Evolutionary conservation across 1,284 basidiomycete species (phyloP), one percentile per base, ranked within the genome.

Genomic region (Sanghuangporus weigelae): DNA sequence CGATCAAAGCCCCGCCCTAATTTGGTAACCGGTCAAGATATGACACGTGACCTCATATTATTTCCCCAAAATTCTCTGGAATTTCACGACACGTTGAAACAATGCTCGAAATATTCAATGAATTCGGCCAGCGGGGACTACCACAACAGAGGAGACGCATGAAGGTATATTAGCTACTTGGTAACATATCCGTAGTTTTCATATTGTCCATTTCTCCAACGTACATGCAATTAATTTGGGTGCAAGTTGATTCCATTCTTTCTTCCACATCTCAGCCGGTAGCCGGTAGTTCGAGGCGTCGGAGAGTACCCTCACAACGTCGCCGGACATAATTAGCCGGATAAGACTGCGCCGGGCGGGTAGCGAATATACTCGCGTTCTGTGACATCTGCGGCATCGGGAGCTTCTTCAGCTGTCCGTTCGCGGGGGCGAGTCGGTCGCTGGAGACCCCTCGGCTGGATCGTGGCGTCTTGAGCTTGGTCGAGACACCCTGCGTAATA

Each of bases 391-490:
- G 36, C 23, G 46, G 59, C 19, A 39, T 46, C n/a, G 51, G 21
- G 19, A 21, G 26, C 44, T 44, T 50, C 53, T 51, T 61, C 42
- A 64, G 39, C 63, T 64, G 63, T 64, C 63, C 59, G 63, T 64
- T 56, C 63, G 63, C 19, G 63, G 63, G 5, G 63, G 59, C 3
- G 63, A 60, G 50, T 67, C 66, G 58, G 44, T 63, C 50, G 60
- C 61, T 19, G 66, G 66, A 23, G 63, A 64, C 38, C 53, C 57
- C 31, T 65, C 59, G 19, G 51, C 48, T 19, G 59, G 46, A n/a
- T 60, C 60, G 19, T 67, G 66, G 23, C 61, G 63, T 36, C 66
- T 67, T 39, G 66, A 65, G 36, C 60, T 64, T 49, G 66, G 60
- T 19, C 66, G 56, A 26, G 62, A 63, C 36, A 54, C 21, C 55